These are phyloP conservation scores for Ephemerocybe angulata DNA, from an alignment of 768 basidiomycete genomes.

Conservation along the genomic window DNA sequence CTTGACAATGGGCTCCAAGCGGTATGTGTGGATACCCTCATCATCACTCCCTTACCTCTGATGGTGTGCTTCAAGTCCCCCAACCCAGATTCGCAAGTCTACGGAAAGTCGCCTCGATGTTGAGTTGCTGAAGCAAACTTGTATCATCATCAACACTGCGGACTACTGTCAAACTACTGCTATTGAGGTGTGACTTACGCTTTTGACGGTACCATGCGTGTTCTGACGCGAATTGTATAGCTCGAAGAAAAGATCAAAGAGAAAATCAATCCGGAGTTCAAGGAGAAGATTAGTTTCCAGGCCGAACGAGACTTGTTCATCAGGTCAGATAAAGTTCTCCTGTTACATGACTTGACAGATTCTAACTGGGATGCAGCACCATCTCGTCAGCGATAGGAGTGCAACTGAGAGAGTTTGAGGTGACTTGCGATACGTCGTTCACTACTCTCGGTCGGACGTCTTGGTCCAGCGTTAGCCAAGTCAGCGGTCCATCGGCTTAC, in stretches of 20 bases:
- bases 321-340: constrained; percentile 46
- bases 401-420: constrained; percentile 82
- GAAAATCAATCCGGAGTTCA: constrained; percentile 72
- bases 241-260: constrained; percentile 89
- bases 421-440: constrained; percentile 76
- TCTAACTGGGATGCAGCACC: constrained; percentile 44
- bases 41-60: not conserved
- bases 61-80: constrained; percentile 29
- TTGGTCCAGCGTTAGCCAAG: constrained; percentile 78
- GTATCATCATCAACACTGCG: constrained; percentile 92
- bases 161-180: constrained; percentile 96
- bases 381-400: constrained; percentile 80
- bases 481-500: constrained; percentile 83
- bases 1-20: constrained; percentile 67
- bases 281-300: constrained; percentile 79
- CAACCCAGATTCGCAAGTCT: constrained; percentile 57
- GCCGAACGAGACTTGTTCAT: constrained; percentile 86
- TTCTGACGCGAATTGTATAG: constrained; percentile 34
- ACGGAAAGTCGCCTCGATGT: constrained; percentile 76
- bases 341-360: not conserved
- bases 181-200: constrained; percentile 53
- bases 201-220: not conserved
- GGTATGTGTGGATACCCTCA: constrained; percentile 43
- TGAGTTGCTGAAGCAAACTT: constrained; percentile 74
- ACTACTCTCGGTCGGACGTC: constrained; percentile 69